Percentiles rank a stretch among this genome's conserved stretches.
phyloP scores from a whole-genome alignment of 2,329 filamentous ascomycete genomes.

The Escovopsis sp. region DNA sequence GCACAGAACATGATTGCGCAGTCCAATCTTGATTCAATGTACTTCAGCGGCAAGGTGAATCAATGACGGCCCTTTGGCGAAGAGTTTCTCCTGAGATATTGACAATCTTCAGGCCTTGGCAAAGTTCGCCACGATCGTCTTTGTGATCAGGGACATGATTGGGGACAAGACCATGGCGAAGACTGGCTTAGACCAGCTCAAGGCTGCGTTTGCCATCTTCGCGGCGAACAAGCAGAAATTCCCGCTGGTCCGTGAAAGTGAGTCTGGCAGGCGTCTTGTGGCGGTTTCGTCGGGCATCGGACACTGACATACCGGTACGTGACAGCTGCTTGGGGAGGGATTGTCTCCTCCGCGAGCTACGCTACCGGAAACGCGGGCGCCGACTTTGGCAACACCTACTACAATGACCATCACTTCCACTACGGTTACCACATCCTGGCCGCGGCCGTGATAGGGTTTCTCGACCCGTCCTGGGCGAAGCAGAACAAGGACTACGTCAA shows the following conservation, averaged over 20 bases:
- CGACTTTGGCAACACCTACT: conserved; percentile 85
- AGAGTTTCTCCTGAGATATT: neutral
- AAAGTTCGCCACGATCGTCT: conserved; percentile 59
- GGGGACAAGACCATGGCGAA: conserved; percentile 42
- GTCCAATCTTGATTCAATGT: conserved; percentile 72
- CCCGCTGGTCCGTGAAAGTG: conserved; percentile 49
- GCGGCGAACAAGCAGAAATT: conserved; percentile 52
- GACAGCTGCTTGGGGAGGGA: conserved; percentile 57
- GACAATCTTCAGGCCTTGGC: conserved; percentile 41
- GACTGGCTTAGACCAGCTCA: conserved; percentile 45
- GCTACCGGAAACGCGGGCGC: conserved; percentile 49
- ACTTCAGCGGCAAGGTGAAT: conserved; percentile 71
- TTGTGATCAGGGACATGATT: conserved; percentile 49
- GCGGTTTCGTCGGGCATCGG: neutral
- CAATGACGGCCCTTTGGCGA: no score
- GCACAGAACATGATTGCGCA: conserved; percentile 61
- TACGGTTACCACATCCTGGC: conserved; percentile 85
- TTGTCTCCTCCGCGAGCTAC: conserved; percentile 66
- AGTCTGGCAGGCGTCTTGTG: conserved; percentile 12
- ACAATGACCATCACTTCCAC: conserved; percentile 64
- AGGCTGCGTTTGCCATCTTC: conserved; percentile 52
- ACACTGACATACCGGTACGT: conserved; percentile 10
- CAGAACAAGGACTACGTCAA: conserved; percentile 71
- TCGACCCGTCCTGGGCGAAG: conserved; percentile 61
- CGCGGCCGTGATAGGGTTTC: conserved; percentile 65